Evolutionary conservation across 495 filamentous ascomycete genomes (phyloP), one percentile per base, ranked within the genome.

Genomic region (Choiromyces venosus): DNA sequence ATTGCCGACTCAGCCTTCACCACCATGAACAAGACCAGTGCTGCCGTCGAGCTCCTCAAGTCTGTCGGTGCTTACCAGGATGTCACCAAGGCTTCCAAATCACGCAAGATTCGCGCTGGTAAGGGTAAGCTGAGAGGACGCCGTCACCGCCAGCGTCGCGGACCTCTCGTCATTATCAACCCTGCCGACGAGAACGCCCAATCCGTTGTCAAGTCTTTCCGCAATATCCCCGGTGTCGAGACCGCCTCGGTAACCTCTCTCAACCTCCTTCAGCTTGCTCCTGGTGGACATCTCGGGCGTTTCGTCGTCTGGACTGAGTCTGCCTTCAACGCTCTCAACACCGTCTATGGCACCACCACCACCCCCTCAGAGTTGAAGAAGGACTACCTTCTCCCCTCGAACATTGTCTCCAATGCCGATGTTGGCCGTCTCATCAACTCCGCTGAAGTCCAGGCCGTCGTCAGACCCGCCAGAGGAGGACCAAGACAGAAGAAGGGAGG

Each of bases 291-390:
- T 86, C 92, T 99, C 82, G 95, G 95, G 81, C 96, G 95, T 82
- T 99, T 99, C 89, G 88, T 98, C 84, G 88, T 99, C 88, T 99
- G 95, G 95, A 94, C 95, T 79, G 97, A 96, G 73, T 88, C 93
- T 74, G 95, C 95, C 69, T 97, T 99, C 88, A 88, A 93, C 85
- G 92, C 95, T 75, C 92, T 99, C 73, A 93, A 98, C 86, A 87
- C 87, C 83, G 91, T 99, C 88, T 99, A 98, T 87, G 95, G 96
- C 81, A 90, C 90, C 82, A 93, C 92, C 78, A 93, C 91, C 82
- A 86, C 86, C 79, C 88, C 93, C 74, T 92, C 92, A 69, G 89
- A 89, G 71, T 89, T 96, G 78, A 99, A 99, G 92, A 94, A 93
- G 87, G 94, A 97, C 89, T 99, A 93, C 91, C 89, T 95, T 79